Conservation (phyloP, 306 rosid species). For the Cucumis sativus region DNA sequence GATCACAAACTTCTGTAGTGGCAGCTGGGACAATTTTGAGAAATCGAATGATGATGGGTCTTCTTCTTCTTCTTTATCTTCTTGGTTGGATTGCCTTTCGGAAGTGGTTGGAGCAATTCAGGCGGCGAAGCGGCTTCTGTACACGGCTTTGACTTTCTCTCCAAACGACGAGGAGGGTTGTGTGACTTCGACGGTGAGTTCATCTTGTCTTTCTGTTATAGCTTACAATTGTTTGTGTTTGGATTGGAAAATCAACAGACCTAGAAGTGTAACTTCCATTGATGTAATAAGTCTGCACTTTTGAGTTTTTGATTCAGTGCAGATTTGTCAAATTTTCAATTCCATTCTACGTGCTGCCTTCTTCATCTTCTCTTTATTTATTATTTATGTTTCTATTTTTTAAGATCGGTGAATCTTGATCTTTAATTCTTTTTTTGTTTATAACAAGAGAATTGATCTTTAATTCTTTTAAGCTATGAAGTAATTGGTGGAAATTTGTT, state of each 20-base stretch:
- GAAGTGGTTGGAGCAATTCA: conserved; percentile 61
- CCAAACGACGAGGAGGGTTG: conserved; percentile 21
- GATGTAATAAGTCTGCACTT: background rate
- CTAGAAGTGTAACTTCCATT: background rate
- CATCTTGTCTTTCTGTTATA: background rate
- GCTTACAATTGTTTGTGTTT: background rate
- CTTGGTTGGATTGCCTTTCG: conserved; percentile 23
- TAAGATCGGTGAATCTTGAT: too few relatives aligned
- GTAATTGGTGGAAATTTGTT: too few relatives aligned
- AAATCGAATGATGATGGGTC: conserved; percentile 13
- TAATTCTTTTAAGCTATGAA: too few relatives aligned
- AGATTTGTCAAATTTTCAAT: background rate
- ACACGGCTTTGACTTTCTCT: conserved; percentile 32
- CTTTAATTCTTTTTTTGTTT: too few relatives aligned
- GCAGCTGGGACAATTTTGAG: background rate
- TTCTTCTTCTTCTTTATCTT: background rate
- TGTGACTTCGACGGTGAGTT: conserved; percentile 17
- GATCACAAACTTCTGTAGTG: conserved; percentile 37
- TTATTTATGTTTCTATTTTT: too few relatives aligned
- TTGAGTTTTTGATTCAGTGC: background rate
- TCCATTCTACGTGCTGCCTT: too few relatives aligned
- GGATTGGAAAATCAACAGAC: background rate
- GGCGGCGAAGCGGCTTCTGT: conserved; percentile 55
- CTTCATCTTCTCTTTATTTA: too few relatives aligned
- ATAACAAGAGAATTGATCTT: too few relatives aligned